Base-by-base conservation (phyloP, 768 basidiomycete genomes). In the Podaxis sp. region DNA sequence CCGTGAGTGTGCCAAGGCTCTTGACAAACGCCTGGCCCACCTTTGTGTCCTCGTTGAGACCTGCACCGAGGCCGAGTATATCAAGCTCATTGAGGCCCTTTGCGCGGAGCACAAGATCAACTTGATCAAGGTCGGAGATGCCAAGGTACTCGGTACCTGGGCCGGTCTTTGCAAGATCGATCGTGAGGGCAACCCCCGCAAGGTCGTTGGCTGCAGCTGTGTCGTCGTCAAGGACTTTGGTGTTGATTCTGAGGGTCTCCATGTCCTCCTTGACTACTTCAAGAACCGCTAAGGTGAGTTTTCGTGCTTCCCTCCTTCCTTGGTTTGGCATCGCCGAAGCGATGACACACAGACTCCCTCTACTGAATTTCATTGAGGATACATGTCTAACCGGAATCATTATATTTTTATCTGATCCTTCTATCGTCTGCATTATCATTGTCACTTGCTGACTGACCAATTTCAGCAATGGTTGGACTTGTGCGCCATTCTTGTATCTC, bases 111-210 rank as follows among this genome's bases (percentile, higher is more conserved):
- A 98, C 88, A 96, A 95, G 79, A 98, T 98, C 81, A 94, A 95
- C 83, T 81, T 99, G 65, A 98, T 99, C 92, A 98, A 98, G 81
- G 93, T 95, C 67, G 92, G 92, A 69, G 96, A 98, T 76, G 90
- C 93, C 71, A 99, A 99, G 80, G 87, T 96, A 66, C 90, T 99
- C 71, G 96, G 96, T 37, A 93, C 90, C 67, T 98, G 96, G 96
- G 95, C 93, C 68, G 95, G 96, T 71, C 86, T 99, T 64, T 98
- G 96, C 89, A 99, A 99, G 85, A 95, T 98, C 75, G 96, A 99
- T 81, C 88, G 93, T 70, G 96, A 98, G 81, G 96, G 96, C 66
- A 98, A 97, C 80, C 91, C 96, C 51, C 84, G 96, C 74, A 98
- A 98, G 83, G 81, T 98, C 71, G 93, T 95, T 56, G 89, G 90